Conservation (phyloP, 768 basidiomycete species). For the Calocybe gangraenosa region DNA sequence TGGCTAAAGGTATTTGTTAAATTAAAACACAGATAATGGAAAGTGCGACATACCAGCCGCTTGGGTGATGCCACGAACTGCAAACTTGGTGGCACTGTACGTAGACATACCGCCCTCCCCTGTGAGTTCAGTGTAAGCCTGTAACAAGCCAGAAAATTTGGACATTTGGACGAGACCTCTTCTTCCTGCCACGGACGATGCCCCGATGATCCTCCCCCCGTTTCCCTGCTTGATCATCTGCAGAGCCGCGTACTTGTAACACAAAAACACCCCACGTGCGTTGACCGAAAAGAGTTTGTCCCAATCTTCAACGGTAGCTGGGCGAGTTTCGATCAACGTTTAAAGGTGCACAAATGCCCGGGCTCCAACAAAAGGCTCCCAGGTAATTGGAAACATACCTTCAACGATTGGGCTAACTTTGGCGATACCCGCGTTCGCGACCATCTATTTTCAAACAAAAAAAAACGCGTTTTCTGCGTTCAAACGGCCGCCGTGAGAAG, state of each 20-base stretch:
- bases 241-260: constrained; percentile 29
- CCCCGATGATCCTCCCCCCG: constrained; percentile 30
- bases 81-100: constrained; percentile 38
- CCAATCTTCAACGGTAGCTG: constrained; percentile 24
- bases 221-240: constrained; percentile 31
- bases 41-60: constrained; percentile 14
- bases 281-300: constrained; percentile 26
- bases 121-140: background rate
- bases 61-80: constrained; percentile 36
- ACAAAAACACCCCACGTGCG: constrained; percentile 26
- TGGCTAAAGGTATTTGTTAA: no score
- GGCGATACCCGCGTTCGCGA: constrained; percentile 32
- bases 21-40: no score
- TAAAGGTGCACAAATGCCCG: no score
- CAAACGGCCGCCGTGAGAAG: no score
- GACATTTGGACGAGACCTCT: constrained; percentile 18
- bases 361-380: no score
- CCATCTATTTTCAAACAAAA: no score
- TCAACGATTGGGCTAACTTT: constrained; percentile 16
- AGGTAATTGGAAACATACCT: constrained; percentile 13
- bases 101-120: constrained; percentile 13
- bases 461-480: no score
- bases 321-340: no score
- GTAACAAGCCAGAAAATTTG: background rate
- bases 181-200: constrained; percentile 28